Percentiles rank a stretch among this genome's conserved stretches.
phyloP scores from a whole-genome alignment of 441 rosid species.

The Breynia disticha region DNA sequence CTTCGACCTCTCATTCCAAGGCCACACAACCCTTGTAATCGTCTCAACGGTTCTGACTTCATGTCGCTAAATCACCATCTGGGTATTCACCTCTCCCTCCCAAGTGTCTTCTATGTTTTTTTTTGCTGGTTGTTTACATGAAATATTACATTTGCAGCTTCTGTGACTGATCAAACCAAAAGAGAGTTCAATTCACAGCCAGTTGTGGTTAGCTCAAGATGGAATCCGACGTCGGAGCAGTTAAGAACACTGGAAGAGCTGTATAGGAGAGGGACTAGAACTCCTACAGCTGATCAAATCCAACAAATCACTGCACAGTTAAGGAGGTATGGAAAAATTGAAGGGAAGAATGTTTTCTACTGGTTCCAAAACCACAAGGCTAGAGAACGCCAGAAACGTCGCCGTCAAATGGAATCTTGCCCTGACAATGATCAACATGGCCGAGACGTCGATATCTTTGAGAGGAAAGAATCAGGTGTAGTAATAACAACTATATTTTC shows the following conservation, averaged over 20 bases:
- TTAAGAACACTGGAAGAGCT: slow-evolving; percentile 78
- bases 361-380: slow-evolving; percentile 99
- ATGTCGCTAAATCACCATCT: slow-evolving; percentile 43
- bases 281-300: slow-evolving; percentile 89
- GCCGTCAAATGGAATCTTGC: slow-evolving; percentile 68
- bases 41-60: slow-evolving; percentile 32
- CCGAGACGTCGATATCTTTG: slow-evolving; percentile 25
- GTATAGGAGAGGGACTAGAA: slow-evolving; percentile 71
- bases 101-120: background rate
- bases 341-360: slow-evolving; percentile 94
- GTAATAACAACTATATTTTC: background rate
- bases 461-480: slow-evolving; percentile 46
- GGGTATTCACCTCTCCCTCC: slow-evolving; percentile 26
- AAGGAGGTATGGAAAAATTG: slow-evolving; percentile 80
- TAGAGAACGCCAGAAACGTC: slow-evolving; percentile 81
- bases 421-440: slow-evolving; percentile 16
- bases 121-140: slow-evolving; percentile 1
- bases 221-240: slow-evolving; percentile 98
- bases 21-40: slow-evolving; percentile 26
- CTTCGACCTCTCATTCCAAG: slow-evolving; percentile 81
- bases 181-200: slow-evolving; percentile 45
- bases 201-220: slow-evolving; percentile 77
- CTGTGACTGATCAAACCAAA: slow-evolving; percentile 53
- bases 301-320: slow-evolving; percentile 86
- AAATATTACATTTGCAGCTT: slow-evolving; percentile 5